phyloP scores from a whole-genome alignment of 73 alveolate genomes.

The Blepharisma stoltei region DNA sequence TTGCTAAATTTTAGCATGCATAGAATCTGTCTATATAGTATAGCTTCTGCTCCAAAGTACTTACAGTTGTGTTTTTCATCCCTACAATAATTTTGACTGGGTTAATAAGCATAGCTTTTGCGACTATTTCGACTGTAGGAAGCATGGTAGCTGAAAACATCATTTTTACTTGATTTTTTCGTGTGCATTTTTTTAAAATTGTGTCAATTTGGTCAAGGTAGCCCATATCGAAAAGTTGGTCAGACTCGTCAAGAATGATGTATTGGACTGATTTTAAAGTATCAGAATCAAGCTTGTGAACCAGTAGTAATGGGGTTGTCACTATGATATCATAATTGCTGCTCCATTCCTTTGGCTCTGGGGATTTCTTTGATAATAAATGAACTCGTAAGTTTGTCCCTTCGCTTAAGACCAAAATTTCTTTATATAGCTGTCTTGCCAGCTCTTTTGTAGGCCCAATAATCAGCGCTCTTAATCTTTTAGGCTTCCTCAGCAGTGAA shows the following conservation, averaged over 20 bases:
- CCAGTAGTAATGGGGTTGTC: constrained; percentile 52
- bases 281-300: constrained; percentile 32
- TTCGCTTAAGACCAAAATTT: constrained; percentile 44
- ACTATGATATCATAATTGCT: constrained; percentile 40
- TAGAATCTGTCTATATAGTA: constrained; percentile 67
- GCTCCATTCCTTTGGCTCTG: constrained; percentile 37
- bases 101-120: constrained; percentile 68
- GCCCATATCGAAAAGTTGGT: constrained; percentile 75
- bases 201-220: constrained; percentile 39
- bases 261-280: constrained; percentile 33
- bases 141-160: constrained; percentile 92
- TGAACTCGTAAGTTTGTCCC: constrained; percentile 29
- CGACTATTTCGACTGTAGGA: constrained; percentile 83
- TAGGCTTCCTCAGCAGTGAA: constrained; percentile 28
- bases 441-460: constrained; percentile 74
- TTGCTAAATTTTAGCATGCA: too few relatives aligned
- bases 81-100: constrained; percentile 77
- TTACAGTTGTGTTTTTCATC: constrained; percentile 67
- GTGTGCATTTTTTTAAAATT: constrained; percentile 46
- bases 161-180: constrained; percentile 47
- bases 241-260: constrained; percentile 82
- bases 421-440: constrained; percentile 60
- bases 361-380: constrained; percentile 34
- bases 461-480: constrained; percentile 60
- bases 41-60: constrained; percentile 67